Evolutionary conservation across 441 rosid genomes (phyloP).

Genomic region (Populus hybrid): DNA sequence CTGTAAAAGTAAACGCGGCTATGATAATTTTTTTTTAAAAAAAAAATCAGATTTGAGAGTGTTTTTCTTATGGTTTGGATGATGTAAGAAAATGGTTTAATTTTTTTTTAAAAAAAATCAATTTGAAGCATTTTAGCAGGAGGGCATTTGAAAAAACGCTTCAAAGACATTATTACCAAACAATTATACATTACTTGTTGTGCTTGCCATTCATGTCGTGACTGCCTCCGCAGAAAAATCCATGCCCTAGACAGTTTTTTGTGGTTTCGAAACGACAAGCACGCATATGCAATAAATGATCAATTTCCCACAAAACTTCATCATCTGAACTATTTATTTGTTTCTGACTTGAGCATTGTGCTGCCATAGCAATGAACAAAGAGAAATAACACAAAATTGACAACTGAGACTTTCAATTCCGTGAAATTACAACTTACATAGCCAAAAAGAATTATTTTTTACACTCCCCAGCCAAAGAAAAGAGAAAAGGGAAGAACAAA

Average conservation of each 20-base stretch:
- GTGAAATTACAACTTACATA: conserved; percentile 16
- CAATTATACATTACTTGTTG: no score
- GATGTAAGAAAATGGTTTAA: no score
- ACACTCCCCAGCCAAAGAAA: neutral
- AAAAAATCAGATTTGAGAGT: no score
- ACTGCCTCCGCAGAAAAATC: neutral
- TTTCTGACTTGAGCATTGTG: neutral
- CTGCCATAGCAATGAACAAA: neutral
- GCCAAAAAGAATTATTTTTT: conserved; percentile 25
- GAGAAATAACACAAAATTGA: neutral
- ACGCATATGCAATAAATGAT: neutral
- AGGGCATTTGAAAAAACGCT: no score
- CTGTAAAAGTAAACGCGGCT: no score
- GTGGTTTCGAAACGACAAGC: conserved; percentile 38
- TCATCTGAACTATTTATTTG: neutral
- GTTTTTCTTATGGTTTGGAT: no score
- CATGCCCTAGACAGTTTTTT: conserved; percentile 17
- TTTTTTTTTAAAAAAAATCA: no score
- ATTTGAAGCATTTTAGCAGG: no score
- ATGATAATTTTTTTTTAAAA: no score
- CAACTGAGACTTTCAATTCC: conserved; percentile 1
- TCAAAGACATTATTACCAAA: no score
- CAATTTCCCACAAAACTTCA: neutral
- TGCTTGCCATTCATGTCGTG: no score
- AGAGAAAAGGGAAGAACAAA: neutral